Base-by-base conservation (phyloP, 495 filamentous ascomycete species). In the Neurospora africana region DNA sequence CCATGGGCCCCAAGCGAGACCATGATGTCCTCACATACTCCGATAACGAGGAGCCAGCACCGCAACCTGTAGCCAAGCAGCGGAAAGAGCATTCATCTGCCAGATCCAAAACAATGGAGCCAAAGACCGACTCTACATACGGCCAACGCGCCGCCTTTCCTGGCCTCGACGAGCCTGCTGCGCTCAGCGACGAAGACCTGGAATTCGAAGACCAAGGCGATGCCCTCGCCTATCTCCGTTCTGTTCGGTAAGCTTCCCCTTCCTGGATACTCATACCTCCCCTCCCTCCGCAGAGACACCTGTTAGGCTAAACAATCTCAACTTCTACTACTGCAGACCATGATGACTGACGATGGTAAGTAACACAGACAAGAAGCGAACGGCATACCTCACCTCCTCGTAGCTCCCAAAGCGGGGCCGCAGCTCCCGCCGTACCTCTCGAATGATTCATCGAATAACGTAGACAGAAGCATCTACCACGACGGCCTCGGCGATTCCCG, bases 121-220 rank as follows among this genome's bases (percentile, higher is more conserved):
- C 76, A n/a, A 76, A 74, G 65, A 83, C 88, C 68, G 86, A 95
- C 76, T 86, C 87, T 3, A 84, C 88, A 11, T 94, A 89, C 75
- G 92, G 93, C 65, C 93, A 95, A 76, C 89, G 89, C 73, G 84
- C 88, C 74, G 92, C 88, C 23, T 93, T 97, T 75, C 92, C 93
- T 0, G 89, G 91, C 35, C 81, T 93, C n/a, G 91, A 92, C 53
- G 72, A 65, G 10, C 78, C 81, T 15, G 77, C 76, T 15, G 78
- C 82, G 4, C 72, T 79, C 6, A 76, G 70, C 3, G 85, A 81
- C 44, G 85, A 86, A 69, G 84, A 86, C n/a, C 74, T 88, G 0
- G 86, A 86, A 44, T 89, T 84, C 41, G 89, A 89, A 68, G 87
- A 88, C 33, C 82, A 85, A 40, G 75, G 79, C 10, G 87, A 92